Conservation (phyloP, 108 stramenopile genomes). For the Schizochytrium sp. region DNA sequence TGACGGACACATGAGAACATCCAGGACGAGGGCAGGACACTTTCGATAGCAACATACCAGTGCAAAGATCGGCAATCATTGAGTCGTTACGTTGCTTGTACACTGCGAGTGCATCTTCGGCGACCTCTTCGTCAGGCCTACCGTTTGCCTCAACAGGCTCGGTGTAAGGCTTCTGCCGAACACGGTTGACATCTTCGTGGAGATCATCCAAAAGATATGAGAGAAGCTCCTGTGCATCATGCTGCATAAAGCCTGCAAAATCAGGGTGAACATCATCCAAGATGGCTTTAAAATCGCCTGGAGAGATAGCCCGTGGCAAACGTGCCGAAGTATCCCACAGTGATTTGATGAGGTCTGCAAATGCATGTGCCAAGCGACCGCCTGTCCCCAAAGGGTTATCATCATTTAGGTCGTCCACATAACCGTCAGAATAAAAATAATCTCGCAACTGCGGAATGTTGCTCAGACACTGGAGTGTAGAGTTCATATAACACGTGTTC, state of each 20-base stretch:
- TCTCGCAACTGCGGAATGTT: conserved; percentile 86
- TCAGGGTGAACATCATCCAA: conserved; percentile 81
- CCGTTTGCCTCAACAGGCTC: neutral
- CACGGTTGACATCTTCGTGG: conserved; percentile 98
- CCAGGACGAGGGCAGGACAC: conserved; percentile 84
- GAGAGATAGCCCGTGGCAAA: conserved; percentile 69
- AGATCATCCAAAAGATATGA: conserved; percentile 95
- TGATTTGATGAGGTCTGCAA: conserved; percentile 80
- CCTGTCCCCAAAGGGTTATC: conserved; percentile 84
- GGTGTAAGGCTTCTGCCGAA: conserved; percentile 70
- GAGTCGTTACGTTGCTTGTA: conserved; percentile 81
- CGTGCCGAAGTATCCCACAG: conserved; percentile 76
- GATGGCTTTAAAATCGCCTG: conserved; percentile 80
- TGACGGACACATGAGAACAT: conserved; percentile 90
- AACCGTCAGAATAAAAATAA: conserved; percentile 81
- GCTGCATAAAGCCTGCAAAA: conserved; percentile 94
- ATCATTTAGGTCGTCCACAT: conserved; percentile 81
- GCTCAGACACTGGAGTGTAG: conserved; percentile 90
- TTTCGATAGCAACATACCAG: conserved; percentile 85
- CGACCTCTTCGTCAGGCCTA: neutral
- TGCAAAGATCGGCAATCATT: conserved; percentile 83
- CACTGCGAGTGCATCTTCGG: conserved; percentile 77
- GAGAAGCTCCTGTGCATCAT: conserved; percentile 98
- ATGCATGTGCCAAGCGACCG: conserved; percentile 83
- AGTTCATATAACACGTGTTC: conserved; percentile 98